A percentile compares a stretch with the other conserved stretches of the same genome.
Conservation (phyloP, 176 grass and related monocot genomes). For the Melocanna baccifera region DNA sequence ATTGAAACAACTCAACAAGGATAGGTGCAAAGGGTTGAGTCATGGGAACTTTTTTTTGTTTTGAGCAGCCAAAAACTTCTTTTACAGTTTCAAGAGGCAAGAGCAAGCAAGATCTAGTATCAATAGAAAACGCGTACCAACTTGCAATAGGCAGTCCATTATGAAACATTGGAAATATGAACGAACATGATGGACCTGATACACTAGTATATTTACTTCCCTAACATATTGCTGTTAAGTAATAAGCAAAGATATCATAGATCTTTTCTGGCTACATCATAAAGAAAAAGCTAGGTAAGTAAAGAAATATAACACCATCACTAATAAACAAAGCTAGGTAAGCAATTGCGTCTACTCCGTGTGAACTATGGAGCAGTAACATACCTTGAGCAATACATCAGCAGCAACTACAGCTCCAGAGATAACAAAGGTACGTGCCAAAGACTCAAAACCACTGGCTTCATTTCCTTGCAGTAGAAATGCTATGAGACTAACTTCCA, state of each 20-base stretch:
- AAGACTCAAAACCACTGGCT: slow-evolving; percentile 72
- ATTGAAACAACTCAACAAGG: not conserved
- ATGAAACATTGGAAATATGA: not conserved
- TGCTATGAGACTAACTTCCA: slow-evolving; percentile 89
- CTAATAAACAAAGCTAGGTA: not conserved
- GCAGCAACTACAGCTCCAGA: slow-evolving; percentile 86
- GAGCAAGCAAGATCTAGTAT: not conserved
- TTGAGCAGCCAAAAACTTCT: not conserved
- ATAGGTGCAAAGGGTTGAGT: not conserved
- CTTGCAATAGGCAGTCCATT: not conserved
- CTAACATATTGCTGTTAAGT: not conserved
- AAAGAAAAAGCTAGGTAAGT: not conserved
- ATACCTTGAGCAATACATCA: slow-evolving; percentile 93
- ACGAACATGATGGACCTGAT: not conserved
- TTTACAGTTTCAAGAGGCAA: not conserved
- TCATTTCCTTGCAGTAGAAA: slow-evolving; percentile 99
- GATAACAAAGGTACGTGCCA: slow-evolving; percentile 81
- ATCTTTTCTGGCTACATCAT: not conserved
- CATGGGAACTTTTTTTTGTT: not conserved
- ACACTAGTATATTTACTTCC: not conserved
- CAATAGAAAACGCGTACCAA: not conserved
- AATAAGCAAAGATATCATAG: not conserved
- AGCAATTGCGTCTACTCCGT: not conserved
- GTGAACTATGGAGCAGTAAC: not conserved
- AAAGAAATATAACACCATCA: not conserved